These are phyloP conservation scores for Blastobotrys persicus DNA, from an alignment of 1,139 yeast species.

Conservation along the genomic window DNA sequence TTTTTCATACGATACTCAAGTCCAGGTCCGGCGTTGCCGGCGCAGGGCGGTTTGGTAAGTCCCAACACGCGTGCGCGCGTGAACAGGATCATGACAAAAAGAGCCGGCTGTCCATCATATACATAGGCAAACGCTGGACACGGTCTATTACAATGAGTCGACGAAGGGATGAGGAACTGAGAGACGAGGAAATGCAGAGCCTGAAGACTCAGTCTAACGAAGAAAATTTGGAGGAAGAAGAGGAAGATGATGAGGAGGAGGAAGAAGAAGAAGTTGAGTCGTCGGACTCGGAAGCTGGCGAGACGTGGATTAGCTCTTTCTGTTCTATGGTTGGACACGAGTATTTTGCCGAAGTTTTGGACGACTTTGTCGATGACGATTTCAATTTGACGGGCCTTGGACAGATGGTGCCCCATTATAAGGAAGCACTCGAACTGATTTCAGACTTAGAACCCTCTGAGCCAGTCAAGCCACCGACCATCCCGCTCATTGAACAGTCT, in stretches of 20 bases:
- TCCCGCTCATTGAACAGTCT: slow-evolving; percentile 77
- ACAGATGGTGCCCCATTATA: slow-evolving; percentile 81
- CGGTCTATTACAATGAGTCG: not conserved
- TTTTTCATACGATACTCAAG: too few relatives aligned
- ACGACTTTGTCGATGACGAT: slow-evolving; percentile 93
- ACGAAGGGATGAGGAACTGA: slow-evolving; percentile 6
- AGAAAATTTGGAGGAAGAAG: slow-evolving; percentile 8
- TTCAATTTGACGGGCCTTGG: slow-evolving; percentile 90
- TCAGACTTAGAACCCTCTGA: slow-evolving; percentile 72
- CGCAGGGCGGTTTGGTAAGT: too few relatives aligned
- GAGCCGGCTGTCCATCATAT: not conserved
- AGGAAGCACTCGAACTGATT: slow-evolving; percentile 88
- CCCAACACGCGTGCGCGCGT: not conserved
- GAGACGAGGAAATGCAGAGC: slow-evolving; percentile 7
- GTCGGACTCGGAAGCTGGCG: slow-evolving; percentile 24
- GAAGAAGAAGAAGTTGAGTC: slow-evolving; percentile 19
- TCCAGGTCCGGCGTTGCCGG: too few relatives aligned
- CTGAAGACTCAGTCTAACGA: slow-evolving; percentile 4
- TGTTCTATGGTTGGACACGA: slow-evolving; percentile 89
- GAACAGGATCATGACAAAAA: not conserved
- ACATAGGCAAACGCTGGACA: not conserved
- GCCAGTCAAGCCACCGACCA: slow-evolving; percentile 58
- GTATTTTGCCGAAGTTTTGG: slow-evolving; percentile 87
- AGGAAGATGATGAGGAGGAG: slow-evolving; percentile 7
- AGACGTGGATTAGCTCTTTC: slow-evolving; percentile 85